Evolutionary conservation across 805 yeast genomes (phyloP), one percentile per base, ranked within the genome.

Genomic region (Barnettozyma vustinii): DNA sequence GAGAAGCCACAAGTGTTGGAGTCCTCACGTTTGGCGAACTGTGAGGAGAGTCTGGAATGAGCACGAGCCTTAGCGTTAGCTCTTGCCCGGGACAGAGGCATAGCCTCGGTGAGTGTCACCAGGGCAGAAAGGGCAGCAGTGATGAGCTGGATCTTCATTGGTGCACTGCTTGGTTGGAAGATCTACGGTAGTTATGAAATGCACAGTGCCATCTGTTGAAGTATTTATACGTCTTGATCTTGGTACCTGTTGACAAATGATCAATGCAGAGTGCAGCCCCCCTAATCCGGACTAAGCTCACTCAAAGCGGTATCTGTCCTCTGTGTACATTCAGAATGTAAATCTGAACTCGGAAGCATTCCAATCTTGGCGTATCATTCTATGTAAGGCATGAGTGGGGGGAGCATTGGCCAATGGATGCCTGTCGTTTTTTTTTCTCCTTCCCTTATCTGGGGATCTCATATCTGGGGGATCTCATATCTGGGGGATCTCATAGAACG

Each of bases 1-100:
- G 55, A 33, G 6, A 16, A 49, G 2, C 35, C 46, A 40, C 52
- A 49, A 30, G 47, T 9, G 15, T 12, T 16, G 19, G 42, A 16
- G 33, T 37, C 37, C 10, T 35, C 37, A 36, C 47, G 37, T 27
- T 44, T 44, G 20, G 40, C 9, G 12, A 43, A 35, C 23, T 10
- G 9, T 32, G 32, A 26, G 10, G 45, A 21, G 20, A 44, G 32
- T 26, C 13, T 40, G 26, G 36, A 44, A 35, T 37, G 42, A 8
- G 44, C 36, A 13, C 3, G 23, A 19, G 35, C 48, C 25, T 40
- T 46, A 12, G 36, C 40, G 1, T n/a, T 16, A 5, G 36, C 46
- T 13, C 23, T 35, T 10, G 46, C 46, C 41, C 36, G 20, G 8
- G 46, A 44, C 5, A 44, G 36, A 9, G 46, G 46, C 35, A 44